Base-by-base conservation (phyloP, 176 grass and related monocot species). In the Zoysia japonica region DNA sequence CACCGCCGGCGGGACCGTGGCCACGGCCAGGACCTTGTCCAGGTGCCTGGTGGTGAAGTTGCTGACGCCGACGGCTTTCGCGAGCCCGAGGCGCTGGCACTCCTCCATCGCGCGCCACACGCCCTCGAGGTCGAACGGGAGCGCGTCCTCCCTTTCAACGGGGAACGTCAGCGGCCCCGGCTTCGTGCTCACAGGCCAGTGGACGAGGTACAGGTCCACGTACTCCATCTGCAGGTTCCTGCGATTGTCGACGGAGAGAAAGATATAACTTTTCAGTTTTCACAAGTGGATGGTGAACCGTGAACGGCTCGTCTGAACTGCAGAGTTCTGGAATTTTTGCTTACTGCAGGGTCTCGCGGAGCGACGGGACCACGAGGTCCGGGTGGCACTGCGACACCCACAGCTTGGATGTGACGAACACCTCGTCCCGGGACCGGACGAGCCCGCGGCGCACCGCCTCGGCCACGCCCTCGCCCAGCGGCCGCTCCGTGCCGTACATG, bases 361-460 rank as follows among this genome's bases (percentile, higher is more conserved):
- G 74, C 3, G 87, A 78, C 4, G 84, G 81, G 35, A 91, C 77
- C 8, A 94, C 89, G 65, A 84, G 80, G 39, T 87, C 65, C 6
- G 78, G 77, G 74, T 94, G 86, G 68, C 76, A 75, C 47, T 94
- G 80, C 13, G 84, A 85, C 89, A 80, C 91, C 83, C 88, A 91
- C n/a, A 89, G 74, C 92, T 94, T 91, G 84, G 89, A 84, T n/a
- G 89, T 94, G 39, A 91, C 17, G 86, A 94, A 94, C 67, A 91
- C 61, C 83, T 87, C 88, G n/a, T 81, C 79, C n/a, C 86, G 83
- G 61, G 85, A 84, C 20, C 11, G 17, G 7, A 94, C 8, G 15
- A 94, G 72, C 7, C 83, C 88, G 16, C 80, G 60, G 0, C 40
- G 52, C 6, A 67, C 4, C 1, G 88, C 92, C 55, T 80, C 76